Conservation (phyloP, 306 rosid species). For the Vachellia collinsii region DNA sequence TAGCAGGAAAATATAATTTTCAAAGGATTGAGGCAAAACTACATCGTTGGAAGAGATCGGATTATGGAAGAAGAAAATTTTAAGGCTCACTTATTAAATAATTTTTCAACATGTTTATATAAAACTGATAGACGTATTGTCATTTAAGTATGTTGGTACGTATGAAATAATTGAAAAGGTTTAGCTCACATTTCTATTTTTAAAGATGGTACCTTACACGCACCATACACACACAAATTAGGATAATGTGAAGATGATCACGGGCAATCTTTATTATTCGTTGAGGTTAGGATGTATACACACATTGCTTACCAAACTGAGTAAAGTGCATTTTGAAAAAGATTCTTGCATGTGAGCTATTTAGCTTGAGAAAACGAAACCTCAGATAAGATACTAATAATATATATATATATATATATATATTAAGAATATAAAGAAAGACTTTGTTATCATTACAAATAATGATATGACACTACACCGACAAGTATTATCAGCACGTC, state of each 20-base stretch:
- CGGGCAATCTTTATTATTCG: neutral
- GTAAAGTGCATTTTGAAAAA: neutral
- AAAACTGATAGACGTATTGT: neutral
- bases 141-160: neutral
- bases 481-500: neutral
- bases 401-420: neutral
- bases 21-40: neutral
- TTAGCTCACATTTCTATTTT: neutral
- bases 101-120: neutral
- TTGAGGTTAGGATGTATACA: neutral
- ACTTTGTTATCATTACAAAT: neutral
- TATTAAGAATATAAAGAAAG: neutral
- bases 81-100: neutral
- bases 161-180: neutral
- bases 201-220: too few relatives aligned
- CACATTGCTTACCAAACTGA: neutral
- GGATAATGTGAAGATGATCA: neutral
- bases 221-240: too few relatives aligned
- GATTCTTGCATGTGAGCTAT: neutral
- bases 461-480: neutral
- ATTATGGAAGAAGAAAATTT: neutral
- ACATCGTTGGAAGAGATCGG: neutral
- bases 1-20: neutral
- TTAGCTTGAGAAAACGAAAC: neutral
- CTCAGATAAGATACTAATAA: neutral